Percentiles rank a stretch among this genome's conserved stretches.
Conservation (phyloP, 2,329 filamentous ascomycete species). For the Aureobasidium zeae region DNA sequence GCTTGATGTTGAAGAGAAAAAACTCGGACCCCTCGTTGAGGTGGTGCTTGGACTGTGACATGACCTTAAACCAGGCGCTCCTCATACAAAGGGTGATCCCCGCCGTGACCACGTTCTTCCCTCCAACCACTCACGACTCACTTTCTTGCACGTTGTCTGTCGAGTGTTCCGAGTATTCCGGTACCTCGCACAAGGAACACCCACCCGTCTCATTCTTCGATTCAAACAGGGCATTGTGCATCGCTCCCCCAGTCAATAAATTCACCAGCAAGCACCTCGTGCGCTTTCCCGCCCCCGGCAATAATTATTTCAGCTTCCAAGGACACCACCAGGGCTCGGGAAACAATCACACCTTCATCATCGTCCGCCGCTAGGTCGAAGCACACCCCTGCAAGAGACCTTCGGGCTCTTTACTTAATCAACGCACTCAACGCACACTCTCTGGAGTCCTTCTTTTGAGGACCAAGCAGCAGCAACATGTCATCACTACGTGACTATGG, state of each 20-base stretch:
- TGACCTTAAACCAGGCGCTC: slow-evolving; percentile 1
- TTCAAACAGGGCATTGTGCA: slow-evolving; percentile 15
- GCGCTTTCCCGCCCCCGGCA: neutral
- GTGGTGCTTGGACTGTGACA: slow-evolving; percentile 4
- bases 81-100: slow-evolving; percentile 10
- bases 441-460: slow-evolving; percentile 2
- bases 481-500: slow-evolving; percentile 40
- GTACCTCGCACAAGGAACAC: neutral
- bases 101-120: slow-evolving; percentile 1
- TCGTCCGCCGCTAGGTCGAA: slow-evolving; percentile 7
- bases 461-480: slow-evolving; percentile 17
- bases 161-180: slow-evolving; percentile 11
- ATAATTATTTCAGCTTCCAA: neutral
- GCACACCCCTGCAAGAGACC: slow-evolving; percentile 8
- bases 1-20: neutral
- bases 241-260: slow-evolving; percentile 1
- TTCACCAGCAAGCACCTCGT: slow-evolving; percentile 12
- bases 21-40: slow-evolving; percentile 7
- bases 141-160: slow-evolving; percentile 12
- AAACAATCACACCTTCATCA: slow-evolving; percentile 13
- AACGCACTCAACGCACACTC: slow-evolving; percentile 3
- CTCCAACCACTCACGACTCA: slow-evolving; percentile 10
- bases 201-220: neutral
- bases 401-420: neutral
- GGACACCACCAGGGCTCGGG: neutral